phyloP scores from a whole-genome alignment of 495 filamentous ascomycete genomes.

The Aspergillus nanangensis region DNA sequence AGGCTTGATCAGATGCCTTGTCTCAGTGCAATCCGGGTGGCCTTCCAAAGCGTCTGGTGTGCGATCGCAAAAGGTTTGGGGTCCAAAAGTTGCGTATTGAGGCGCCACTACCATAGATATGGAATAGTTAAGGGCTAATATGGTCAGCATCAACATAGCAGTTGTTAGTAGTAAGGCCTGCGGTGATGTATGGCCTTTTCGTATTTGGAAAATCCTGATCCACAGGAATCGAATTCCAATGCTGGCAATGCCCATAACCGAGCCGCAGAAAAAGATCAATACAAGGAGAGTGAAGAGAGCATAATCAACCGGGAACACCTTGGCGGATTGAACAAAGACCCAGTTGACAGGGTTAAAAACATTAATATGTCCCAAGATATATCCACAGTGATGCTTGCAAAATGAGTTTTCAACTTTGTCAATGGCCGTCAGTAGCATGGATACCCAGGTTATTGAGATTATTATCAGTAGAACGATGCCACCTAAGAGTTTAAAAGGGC shows the following conservation, averaged over 20 bases:
- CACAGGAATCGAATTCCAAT: constrained; percentile 95
- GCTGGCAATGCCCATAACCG: constrained; percentile 76
- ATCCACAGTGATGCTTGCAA: constrained; percentile 87
- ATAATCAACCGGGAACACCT: constrained; percentile 89
- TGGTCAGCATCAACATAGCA: constrained; percentile 83
- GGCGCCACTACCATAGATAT: constrained; percentile 88
- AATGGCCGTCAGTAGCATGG: constrained; percentile 92
- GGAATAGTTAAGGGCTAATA: constrained; percentile 85
- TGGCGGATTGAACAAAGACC: constrained; percentile 76
- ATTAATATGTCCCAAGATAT: constrained; percentile 85
- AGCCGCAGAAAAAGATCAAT: constrained; percentile 79
- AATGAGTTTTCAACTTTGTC: constrained; percentile 94
- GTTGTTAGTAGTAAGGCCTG: constrained; percentile 91
- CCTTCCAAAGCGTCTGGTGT: constrained; percentile 47
- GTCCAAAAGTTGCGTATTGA: constrained; percentile 90
- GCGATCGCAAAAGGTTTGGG: constrained; percentile 87
- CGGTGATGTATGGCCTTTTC: constrained; percentile 81
- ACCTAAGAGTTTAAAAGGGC: constrained; percentile 81
- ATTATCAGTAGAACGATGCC: constrained; percentile 73
- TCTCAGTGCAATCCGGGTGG: constrained; percentile 76
- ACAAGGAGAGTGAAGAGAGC: constrained; percentile 77
- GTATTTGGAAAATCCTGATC: constrained; percentile 85
- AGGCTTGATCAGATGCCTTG: constrained; percentile 63
- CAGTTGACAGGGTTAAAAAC: constrained; percentile 95
- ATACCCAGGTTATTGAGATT: constrained; percentile 71